Base-by-base conservation (phyloP, 768 basidiomycete genomes). In the Boletus barrowsii region DNA sequence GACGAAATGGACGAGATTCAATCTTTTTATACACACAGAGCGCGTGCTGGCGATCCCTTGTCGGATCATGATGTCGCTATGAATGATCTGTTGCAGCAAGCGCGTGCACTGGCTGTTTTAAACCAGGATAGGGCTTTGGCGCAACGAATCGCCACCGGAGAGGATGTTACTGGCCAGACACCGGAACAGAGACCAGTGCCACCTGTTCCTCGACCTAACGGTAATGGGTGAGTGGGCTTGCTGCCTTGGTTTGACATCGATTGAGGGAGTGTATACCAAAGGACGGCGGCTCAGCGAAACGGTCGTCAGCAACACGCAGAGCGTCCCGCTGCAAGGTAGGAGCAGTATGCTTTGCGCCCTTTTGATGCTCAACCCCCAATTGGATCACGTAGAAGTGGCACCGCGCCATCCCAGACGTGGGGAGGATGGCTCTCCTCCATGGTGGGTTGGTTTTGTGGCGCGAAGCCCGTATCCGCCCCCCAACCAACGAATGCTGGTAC, bases 31-130 rank as follows among this genome's bases (percentile, higher is more conserved):
- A 24, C 49, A 5, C 41, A 5, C 24, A 58, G 56, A 45, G 5
- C 36, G 10, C 44, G 30, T 30, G 15, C 14, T 15, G 61, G 67
- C 10, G 17, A 42, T 13, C 26, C 17, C 2, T 45, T 69, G 20
- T 59, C 62, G 1, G 68, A 69, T 42, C 57, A 54, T 3, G 68
- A 71, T 8, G 2, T 65, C 1, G 67, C 68, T 2, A 60, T 69
- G 52, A 58, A 54, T 18, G 49, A 67, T 36, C 53, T 69, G 13
- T 29, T 69, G 17, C 58, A 64, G 29, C 67, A 73, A 20, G 63
- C 60, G 10, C 59, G 48, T 36, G 53, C 45, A 6, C 29, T 68
- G 41, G 54, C 55, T 5, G 18, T 35, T 22, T 18, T 65, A 17
- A 39, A 65, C 30, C 41, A 63, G 14, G 72, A 72, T 33, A 50